Conservation (phyloP, 2,329 filamentous ascomycete species). For the Ceratocystis diversiconidia region DNA sequence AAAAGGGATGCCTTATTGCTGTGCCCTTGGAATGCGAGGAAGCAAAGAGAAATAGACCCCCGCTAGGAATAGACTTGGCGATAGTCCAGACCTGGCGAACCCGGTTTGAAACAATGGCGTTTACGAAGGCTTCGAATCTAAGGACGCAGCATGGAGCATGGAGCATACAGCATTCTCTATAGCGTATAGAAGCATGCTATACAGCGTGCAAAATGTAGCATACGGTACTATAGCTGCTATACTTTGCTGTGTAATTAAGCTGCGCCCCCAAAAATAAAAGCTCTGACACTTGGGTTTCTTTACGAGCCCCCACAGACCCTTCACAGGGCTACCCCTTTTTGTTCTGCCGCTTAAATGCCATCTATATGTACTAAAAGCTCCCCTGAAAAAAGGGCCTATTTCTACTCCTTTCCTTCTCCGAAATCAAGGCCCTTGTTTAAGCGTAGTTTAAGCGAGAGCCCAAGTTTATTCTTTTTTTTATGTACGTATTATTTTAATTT, state of each 20-base stretch:
- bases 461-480: not conserved
- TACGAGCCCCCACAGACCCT: not conserved
- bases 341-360: not conserved
- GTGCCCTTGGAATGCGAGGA: not conserved
- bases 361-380: not conserved
- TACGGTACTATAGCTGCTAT: not conserved
- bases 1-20: not conserved
- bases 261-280: not conserved
- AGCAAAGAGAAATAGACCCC: not conserved
- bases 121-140: conserved; percentile 2
- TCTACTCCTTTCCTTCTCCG: not conserved
- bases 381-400: not conserved
- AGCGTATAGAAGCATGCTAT: no score
- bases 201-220: not conserved
- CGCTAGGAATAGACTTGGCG: not conserved
- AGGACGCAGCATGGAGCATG: no score
- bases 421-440: not conserved
- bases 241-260: not conserved
- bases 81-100: conserved; percentile 1
- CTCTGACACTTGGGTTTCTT: not conserved
- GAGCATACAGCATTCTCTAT: no score
- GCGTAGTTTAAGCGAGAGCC: not conserved
- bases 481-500: not conserved
- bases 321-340: not conserved
- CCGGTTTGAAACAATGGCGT: conserved; percentile 5